These are phyloP conservation scores for Silene conica DNA, from an alignment of 148 eudicot genomes.

Conservation along the genomic window DNA sequence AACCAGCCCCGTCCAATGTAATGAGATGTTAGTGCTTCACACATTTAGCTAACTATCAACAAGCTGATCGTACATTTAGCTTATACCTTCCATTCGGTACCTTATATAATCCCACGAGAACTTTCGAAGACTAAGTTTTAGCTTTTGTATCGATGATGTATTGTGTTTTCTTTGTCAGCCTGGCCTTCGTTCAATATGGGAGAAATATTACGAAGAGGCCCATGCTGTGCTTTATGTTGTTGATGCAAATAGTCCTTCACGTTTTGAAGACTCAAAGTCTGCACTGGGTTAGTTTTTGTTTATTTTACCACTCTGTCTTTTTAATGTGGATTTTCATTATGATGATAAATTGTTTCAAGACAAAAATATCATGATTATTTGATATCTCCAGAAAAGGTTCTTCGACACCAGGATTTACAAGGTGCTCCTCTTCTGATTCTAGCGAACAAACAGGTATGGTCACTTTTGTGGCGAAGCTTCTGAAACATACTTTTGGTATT, in stretches of 20 bases:
- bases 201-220: conserved; percentile 97
- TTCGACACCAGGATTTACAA: conserved; percentile 89
- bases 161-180: conserved; percentile 42
- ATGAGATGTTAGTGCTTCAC: too few relatives aligned
- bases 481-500: too few relatives aligned
- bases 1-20: background rate
- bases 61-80: background rate
- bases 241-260: conserved; percentile 83
- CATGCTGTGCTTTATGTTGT: conserved; percentile 93
- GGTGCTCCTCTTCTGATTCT: conserved; percentile 93
- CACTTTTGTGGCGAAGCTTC: background rate
- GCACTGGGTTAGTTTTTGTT: conserved; percentile 41
- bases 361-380: background rate
- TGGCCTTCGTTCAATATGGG: conserved; percentile 99
- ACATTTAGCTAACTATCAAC: too few relatives aligned
- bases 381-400: conserved; percentile 71
- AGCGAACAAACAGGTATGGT: conserved; percentile 89
- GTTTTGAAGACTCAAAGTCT: conserved; percentile 64
- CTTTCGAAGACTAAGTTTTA: too few relatives aligned
- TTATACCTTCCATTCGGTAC: too few relatives aligned
- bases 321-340: background rate
- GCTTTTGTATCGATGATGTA: background rate
- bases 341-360: background rate
- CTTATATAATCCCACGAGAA: too few relatives aligned
- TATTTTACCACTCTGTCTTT: background rate